phyloP scores from a whole-genome alignment of 305 asterid species.

The Fraxinus angustifolia region DNA sequence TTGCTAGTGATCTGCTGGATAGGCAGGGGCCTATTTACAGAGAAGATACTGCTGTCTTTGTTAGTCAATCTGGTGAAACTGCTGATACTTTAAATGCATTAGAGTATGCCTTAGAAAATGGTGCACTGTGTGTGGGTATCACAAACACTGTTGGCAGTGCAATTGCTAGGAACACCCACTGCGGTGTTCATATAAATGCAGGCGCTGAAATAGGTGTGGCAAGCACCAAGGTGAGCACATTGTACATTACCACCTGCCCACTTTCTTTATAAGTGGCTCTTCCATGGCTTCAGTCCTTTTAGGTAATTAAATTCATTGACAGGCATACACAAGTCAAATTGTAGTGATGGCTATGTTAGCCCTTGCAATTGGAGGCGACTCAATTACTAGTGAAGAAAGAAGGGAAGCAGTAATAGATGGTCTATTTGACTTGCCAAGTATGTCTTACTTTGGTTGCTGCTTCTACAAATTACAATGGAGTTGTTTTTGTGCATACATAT shows the following conservation, averaged over 20 bases:
- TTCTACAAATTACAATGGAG: slow-evolving; percentile 20
- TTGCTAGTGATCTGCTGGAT: slow-evolving; percentile 95
- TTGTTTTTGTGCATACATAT: background rate
- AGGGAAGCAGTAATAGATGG: slow-evolving; percentile 89
- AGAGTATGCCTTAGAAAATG: slow-evolving; percentile 87
- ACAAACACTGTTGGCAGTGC: slow-evolving; percentile 98
- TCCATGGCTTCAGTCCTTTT: slow-evolving; percentile 4
- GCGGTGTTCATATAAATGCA: slow-evolving; percentile 96
- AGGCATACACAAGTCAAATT: slow-evolving; percentile 99
- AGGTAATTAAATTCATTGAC: slow-evolving; percentile 24
- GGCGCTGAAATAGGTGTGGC: slow-evolving; percentile 99
- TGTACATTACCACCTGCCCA: background rate
- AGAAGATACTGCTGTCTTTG: slow-evolving; percentile 91
- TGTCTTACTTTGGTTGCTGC: slow-evolving; percentile 21
- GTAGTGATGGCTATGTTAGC: slow-evolving; percentile 99
- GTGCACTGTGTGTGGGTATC: slow-evolving; percentile 93
- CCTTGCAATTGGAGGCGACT: slow-evolving; percentile 91
- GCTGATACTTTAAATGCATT: slow-evolving; percentile 92
- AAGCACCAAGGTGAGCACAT: slow-evolving; percentile 71
- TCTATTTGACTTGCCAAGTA: slow-evolving; percentile 84
- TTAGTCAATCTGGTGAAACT: slow-evolving; percentile 98
- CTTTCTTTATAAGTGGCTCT: background rate
- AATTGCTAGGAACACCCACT: slow-evolving; percentile 91
- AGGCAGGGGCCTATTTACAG: slow-evolving; percentile 94
- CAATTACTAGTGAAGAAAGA: slow-evolving; percentile 71